Evolutionary conservation across 2,329 filamentous ascomycete genomes (phyloP), one percentile per base, ranked within the genome.

Genomic region (Diplodia mutila): DNA sequence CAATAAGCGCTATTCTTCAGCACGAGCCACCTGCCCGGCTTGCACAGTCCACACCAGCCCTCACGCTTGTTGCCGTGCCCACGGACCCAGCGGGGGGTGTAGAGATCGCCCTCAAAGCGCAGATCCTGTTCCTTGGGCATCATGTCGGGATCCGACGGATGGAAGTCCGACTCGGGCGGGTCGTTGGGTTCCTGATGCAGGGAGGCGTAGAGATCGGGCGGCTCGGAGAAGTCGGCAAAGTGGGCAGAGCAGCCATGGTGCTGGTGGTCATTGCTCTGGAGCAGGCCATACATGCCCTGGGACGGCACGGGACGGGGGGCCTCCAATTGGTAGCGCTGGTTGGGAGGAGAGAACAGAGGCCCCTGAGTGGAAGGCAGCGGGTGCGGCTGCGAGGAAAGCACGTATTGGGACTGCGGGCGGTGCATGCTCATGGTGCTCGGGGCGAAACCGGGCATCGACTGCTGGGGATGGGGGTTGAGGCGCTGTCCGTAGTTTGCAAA

Each of bases 1-100:
- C 93, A 96, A 78, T 92, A 97, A 7, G 92, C 92, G 66, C 91
- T 94, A 80, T 96, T 95, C 82, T 95, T 96, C 68, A 97, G 83
- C 18, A 94, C 91, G 65, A 94, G 86, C 93, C 93, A 96, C 61
- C 91, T 85, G 2, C 91, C 91, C 2, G 91, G 90, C 77, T 93
- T 94, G 83, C 92, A 96, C 72, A 94, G 91, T 25, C 92, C 91
- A 74, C 92, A 96, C 92, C 92, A 97, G 3, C 92, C 92, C 78
- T 94, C 92, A 51, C 92, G 89, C 82, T 94, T 93, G 80, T 93
- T 93, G 29, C 92, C 92, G 70, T 94, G 91, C 25, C 92, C 92
- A 42, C 92, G 89, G 23, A 95, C 90, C 91, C 91, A 96, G 72
- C 85, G 86, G 1, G 92, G 92, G 1, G 92, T 94, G 80, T 95